Percentiles rank a stretch among this genome's conserved stretches.
Evolutionary conservation across 495 filamentous ascomycete genomes (phyloP).

Genomic region (Penicillium samsonianum): DNA sequence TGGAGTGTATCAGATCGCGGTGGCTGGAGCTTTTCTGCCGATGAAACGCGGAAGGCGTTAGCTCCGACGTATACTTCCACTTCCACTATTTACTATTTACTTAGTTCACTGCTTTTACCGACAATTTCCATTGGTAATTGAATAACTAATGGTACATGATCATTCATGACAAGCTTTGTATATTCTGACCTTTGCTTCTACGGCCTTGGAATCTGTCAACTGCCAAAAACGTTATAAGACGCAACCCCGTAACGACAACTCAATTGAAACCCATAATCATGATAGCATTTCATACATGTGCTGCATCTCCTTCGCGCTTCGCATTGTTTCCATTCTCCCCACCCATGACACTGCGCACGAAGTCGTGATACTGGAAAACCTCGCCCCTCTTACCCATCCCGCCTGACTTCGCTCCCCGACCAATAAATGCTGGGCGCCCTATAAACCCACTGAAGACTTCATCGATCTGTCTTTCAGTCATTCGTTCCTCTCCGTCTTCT

Average conservation of each 20-base stretch:
- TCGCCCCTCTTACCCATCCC: slow-evolving; percentile 43
- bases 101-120: neutral
- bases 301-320: slow-evolving; percentile 24
- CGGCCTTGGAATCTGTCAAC: neutral
- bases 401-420: slow-evolving; percentile 33
- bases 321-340: slow-evolving; percentile 39
- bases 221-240: slow-evolving; percentile 8
- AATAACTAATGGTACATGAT: neutral
- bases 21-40: slow-evolving; percentile 31
- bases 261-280: slow-evolving; percentile 14
- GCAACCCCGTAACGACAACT: slow-evolving; percentile 20
- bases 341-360: slow-evolving; percentile 44
- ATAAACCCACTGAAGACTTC: slow-evolving; percentile 81
- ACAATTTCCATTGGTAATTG: neutral
- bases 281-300: slow-evolving; percentile 26
- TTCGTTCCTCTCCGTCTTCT: slow-evolving; percentile 64
- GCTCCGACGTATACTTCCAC: slow-evolving; percentile 3
- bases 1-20: slow-evolving; percentile 15
- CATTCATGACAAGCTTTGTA: neutral
- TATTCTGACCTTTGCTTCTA: slow-evolving; percentile 1
- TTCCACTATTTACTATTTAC: slow-evolving; percentile 1
- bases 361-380: slow-evolving; percentile 50
- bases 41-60: slow-evolving; percentile 8
- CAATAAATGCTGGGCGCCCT: slow-evolving; percentile 71
- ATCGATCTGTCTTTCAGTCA: slow-evolving; percentile 79